A percentile compares a stretch with the other conserved stretches of the same genome.
Conservation (phyloP, 163 green algal species). For the Scenedesmus sp. region DNA sequence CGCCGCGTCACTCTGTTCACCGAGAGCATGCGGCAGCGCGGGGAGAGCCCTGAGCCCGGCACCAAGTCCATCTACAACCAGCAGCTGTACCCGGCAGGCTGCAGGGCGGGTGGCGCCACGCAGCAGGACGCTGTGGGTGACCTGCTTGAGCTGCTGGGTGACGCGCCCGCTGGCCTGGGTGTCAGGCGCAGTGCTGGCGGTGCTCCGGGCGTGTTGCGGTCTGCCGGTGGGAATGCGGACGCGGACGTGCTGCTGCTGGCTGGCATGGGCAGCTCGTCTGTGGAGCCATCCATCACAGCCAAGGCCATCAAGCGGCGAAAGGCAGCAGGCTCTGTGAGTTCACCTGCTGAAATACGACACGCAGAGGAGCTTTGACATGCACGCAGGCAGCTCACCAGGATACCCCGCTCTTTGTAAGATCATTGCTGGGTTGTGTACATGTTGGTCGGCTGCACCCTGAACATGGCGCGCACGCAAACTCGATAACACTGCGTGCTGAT, state of each 20-base stretch:
- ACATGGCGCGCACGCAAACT: background rate
- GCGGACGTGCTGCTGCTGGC: background rate
- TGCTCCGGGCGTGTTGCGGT: background rate
- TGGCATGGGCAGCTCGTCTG: background rate
- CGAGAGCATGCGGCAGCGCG: conserved; percentile 35
- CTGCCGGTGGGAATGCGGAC: background rate
- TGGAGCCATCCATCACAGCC: conserved; percentile 49
- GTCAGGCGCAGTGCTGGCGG: background rate
- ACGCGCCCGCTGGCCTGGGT: background rate
- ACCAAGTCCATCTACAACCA: background rate
- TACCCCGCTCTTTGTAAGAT: no score
- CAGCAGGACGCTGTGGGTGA: background rate
- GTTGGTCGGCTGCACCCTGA: background rate
- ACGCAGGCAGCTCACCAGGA: background rate
- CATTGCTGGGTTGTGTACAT: background rate
- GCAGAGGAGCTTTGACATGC: no score
- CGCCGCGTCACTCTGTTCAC: conserved; percentile 40
- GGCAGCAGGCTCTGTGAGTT: conserved; percentile 29
- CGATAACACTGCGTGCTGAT: background rate
- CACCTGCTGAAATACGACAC: background rate
- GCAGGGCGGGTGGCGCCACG: background rate
- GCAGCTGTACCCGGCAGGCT: background rate
- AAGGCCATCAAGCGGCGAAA: conserved; percentile 33
- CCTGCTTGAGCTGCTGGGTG: background rate
- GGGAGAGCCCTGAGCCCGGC: background rate